These are phyloP conservation scores for Mucor irregularis DNA, from an alignment of 371 early-diverging fungal species.

Conservation along the genomic window DNA sequence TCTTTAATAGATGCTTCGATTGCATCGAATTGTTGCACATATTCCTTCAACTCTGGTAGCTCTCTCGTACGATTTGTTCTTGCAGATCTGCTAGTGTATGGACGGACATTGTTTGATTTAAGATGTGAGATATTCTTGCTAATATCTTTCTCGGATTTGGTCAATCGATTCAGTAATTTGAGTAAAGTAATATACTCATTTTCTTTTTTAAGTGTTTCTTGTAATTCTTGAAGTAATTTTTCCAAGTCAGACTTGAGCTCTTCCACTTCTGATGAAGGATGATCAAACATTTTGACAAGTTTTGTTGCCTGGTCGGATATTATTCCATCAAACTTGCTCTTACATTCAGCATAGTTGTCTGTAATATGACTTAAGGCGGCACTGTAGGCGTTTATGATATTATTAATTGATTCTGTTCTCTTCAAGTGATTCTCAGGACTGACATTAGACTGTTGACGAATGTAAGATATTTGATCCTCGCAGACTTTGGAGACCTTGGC, in stretches of 20 bases:
- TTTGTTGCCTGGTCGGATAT: slow-evolving; percentile 29
- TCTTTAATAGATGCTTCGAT: slow-evolving; percentile 31
- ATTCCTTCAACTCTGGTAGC: slow-evolving; percentile 37
- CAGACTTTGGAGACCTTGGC: slow-evolving; percentile 25
- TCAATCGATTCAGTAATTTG: slow-evolving; percentile 26
- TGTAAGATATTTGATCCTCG: slow-evolving; percentile 43
- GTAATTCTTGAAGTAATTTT: slow-evolving; percentile 28
- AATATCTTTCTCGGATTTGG: slow-evolving; percentile 31
- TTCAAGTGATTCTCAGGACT: slow-evolving; percentile 43
- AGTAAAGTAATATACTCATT: slow-evolving; percentile 36
- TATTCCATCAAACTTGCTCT: slow-evolving; percentile 27
- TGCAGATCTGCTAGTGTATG: slow-evolving; percentile 9
- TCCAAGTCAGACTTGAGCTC: slow-evolving; percentile 20
- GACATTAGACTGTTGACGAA: slow-evolving; percentile 38
- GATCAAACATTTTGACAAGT: slow-evolving; percentile 21
- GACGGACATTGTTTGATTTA: slow-evolving; percentile 25
- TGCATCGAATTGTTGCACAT: slow-evolving; percentile 32
- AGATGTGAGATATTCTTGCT: slow-evolving; percentile 29
- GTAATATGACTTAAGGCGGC: slow-evolving; percentile 30
- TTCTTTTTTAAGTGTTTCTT: slow-evolving; percentile 22
- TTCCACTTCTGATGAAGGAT: slow-evolving; percentile 22
- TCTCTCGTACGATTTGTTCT: slow-evolving; percentile 21
- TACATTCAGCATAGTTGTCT: slow-evolving; percentile 32
- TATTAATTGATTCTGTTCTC: slow-evolving; percentile 34
- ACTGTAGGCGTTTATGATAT: slow-evolving; percentile 34